These are phyloP conservation scores for Polygonum aviculare DNA, from an alignment of 148 eudicot species.

Conservation along the genomic window DNA sequence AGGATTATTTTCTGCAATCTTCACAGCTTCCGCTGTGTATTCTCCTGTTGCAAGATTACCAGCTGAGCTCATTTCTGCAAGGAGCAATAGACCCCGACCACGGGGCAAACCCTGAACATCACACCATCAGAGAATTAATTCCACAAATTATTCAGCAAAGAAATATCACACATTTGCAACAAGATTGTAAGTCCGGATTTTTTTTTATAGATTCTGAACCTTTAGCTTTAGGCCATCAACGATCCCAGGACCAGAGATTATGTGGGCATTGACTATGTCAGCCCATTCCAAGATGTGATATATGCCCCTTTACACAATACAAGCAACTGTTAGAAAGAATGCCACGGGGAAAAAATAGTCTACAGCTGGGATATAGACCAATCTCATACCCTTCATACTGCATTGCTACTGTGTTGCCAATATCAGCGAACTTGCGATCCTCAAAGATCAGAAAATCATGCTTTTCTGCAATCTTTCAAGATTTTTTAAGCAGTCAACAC, in stretches of 20 bases:
- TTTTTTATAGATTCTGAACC: slow-evolving; percentile 23
- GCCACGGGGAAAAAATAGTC: background rate
- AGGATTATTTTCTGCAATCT: slow-evolving; percentile 80
- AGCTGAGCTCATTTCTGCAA: slow-evolving; percentile 97
- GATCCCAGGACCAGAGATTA: slow-evolving; percentile 95
- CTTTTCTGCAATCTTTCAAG: slow-evolving; percentile 72
- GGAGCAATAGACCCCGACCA: slow-evolving; percentile 79
- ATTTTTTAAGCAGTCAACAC: background rate
- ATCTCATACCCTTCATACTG: slow-evolving; percentile 67
- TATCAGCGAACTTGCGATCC: slow-evolving; percentile 96
- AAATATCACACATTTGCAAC: background rate
- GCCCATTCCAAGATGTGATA: slow-evolving; percentile 94
- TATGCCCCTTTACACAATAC: slow-evolving; percentile 49
- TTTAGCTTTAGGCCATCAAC: slow-evolving; percentile 88
- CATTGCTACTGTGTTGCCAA: slow-evolving; percentile 95
- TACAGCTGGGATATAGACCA: background rate
- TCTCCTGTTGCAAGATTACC: slow-evolving; percentile 96
- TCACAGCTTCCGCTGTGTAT: slow-evolving; percentile 86
- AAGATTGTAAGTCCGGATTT: background rate
- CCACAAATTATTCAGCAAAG: background rate
- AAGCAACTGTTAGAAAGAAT: slow-evolving; percentile 7
- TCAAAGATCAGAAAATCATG: slow-evolving; percentile 92
- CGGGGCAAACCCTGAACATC: slow-evolving; percentile 64
- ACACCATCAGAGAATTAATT: background rate
- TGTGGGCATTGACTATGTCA: slow-evolving; percentile 89